Conservation (phyloP, 306 rosid species). For the Dryas alaskensis region DNA sequence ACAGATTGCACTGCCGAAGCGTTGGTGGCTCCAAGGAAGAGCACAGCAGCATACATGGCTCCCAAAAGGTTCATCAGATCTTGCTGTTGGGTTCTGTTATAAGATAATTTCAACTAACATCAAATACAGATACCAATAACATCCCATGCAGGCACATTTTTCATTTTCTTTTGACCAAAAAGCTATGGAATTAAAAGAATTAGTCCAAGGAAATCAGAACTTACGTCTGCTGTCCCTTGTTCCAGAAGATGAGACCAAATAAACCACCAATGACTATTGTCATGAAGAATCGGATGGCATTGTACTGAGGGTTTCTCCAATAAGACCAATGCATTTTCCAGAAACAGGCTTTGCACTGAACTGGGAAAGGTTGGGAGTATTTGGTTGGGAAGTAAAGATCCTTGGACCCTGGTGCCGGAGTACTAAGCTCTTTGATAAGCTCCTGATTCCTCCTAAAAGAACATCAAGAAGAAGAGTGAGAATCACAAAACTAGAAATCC, state of each 20-base stretch:
- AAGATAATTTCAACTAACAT: neutral
- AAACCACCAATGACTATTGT: conserved; percentile 35
- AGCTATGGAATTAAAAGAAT: neutral
- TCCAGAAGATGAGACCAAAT: conserved; percentile 45
- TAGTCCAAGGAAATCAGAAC: neutral
- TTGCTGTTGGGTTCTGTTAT: conserved; percentile 36
- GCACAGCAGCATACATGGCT: conserved; percentile 40
- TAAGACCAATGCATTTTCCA: conserved; percentile 51
- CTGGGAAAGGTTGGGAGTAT: conserved; percentile 37
- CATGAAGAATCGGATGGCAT: conserved; percentile 39
- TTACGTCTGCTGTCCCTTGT: conserved; percentile 45
- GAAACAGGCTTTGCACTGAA: conserved; percentile 49
- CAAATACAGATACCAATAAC: neutral
- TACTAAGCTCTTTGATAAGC: conserved; percentile 37
- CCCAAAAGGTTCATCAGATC: conserved; percentile 45
- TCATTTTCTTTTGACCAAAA: no score
- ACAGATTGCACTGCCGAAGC: conserved; percentile 38
- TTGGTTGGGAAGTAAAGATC: conserved; percentile 41
- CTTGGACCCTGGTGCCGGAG: conserved; percentile 36
- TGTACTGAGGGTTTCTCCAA: conserved; percentile 47
- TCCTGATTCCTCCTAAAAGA: conserved; percentile 43
- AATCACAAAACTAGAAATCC: neutral
- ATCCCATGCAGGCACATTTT: no score
- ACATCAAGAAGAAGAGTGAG: neutral
- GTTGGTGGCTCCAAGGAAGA: conserved; percentile 45